Conservation (phyloP, 768 basidiomycete genomes). For the Pleurotus salmoneostramineus region DNA sequence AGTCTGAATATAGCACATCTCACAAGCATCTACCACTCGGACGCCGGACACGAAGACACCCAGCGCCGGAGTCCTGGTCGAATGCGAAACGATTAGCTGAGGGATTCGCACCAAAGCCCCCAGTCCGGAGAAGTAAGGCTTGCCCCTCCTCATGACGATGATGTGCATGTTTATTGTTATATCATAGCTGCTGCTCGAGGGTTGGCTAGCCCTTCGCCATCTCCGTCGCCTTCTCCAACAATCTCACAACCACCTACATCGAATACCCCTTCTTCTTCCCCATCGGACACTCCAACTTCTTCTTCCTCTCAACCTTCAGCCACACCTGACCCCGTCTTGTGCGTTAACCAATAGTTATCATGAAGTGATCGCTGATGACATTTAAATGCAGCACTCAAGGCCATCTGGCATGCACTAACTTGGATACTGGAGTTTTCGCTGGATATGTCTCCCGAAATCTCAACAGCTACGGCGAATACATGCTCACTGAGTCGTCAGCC, state of each 20-base stretch:
- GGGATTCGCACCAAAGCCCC: background rate
- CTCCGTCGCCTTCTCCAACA: background rate
- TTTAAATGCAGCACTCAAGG: background rate
- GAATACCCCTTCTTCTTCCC: background rate
- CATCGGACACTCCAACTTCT: background rate
- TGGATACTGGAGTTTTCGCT: background rate
- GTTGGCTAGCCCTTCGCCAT: background rate
- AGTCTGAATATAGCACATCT: background rate
- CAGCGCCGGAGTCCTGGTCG: background rate
- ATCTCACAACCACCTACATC: background rate
- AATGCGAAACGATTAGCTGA: background rate
- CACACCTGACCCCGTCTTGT: background rate
- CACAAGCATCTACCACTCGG: background rate
- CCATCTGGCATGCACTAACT: background rate
- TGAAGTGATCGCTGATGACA: background rate
- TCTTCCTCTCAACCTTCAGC: background rate
- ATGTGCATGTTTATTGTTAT: background rate
- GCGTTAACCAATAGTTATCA: background rate
- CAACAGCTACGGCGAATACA: background rate
- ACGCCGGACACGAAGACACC: background rate
- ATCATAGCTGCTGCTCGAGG: background rate
- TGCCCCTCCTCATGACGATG: background rate
- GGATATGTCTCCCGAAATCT: background rate
- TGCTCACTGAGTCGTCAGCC: background rate
- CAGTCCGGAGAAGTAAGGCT: background rate